phyloP scores from a whole-genome alignment of 2,329 filamentous ascomycete genomes.

The Venturia asperata region DNA sequence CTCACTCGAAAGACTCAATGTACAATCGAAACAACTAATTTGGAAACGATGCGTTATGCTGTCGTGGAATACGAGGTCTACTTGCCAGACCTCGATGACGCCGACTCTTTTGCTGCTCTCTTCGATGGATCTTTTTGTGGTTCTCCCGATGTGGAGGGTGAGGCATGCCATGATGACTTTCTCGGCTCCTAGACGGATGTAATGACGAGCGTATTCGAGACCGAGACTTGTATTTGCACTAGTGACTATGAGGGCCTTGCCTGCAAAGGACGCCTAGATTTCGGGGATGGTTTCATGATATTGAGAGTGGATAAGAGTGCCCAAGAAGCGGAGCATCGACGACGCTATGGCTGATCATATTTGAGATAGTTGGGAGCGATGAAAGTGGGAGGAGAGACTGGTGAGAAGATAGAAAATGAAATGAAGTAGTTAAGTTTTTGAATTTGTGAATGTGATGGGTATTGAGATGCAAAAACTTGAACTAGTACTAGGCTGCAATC shows the following conservation, averaged over 20 bases:
- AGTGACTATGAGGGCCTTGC: constrained; percentile 41
- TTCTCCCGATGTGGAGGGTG: constrained; percentile 38
- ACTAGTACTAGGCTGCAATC: too few species aligned
- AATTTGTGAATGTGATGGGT: too few species aligned
- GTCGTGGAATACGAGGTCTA: constrained; percentile 38
- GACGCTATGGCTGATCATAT: not conserved
- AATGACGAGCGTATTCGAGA: constrained; percentile 39
- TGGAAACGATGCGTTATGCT: constrained; percentile 27
- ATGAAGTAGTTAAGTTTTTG: too few species aligned
- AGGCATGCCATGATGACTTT: constrained; percentile 43
- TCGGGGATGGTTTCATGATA: constrained; percentile 33
- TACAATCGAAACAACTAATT: not conserved
- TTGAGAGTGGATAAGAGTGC: constrained; percentile 34
- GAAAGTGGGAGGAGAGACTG: too few species aligned
- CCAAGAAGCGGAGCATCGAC: not conserved
- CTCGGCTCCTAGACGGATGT: constrained; percentile 34
- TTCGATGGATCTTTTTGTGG: constrained; percentile 37
- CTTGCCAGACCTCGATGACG: constrained; percentile 40
- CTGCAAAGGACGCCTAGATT: constrained; percentile 30
- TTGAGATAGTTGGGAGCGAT: too few species aligned
- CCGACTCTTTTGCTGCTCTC: constrained; percentile 24
- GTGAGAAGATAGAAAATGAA: too few species aligned
- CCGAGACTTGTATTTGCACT: constrained; percentile 44
- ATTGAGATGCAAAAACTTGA: too few species aligned
- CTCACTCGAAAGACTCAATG: not conserved